A percentile compares a stretch with the other conserved stretches of the same genome.
Conservation (phyloP, 2,329 filamentous ascomycete species). For the Blastomyces silverae region DNA sequence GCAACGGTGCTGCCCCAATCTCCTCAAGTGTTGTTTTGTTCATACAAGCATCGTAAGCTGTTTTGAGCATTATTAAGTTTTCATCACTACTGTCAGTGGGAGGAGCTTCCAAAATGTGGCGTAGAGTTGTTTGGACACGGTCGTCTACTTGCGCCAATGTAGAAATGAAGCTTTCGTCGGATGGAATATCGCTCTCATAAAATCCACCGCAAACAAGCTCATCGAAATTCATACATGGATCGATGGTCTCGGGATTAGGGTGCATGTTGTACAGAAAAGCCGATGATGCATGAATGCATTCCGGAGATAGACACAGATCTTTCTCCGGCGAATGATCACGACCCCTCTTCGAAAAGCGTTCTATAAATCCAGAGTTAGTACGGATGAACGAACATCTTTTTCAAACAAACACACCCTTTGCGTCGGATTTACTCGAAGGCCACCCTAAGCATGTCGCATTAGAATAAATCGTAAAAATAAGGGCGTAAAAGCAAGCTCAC, state of each 20-base stretch:
- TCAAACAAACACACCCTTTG: neutral
- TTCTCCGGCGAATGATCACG: neutral
- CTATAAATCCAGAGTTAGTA: neutral
- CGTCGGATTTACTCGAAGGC: neutral
- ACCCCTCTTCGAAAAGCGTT: neutral
- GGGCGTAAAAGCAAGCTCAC: neutral
- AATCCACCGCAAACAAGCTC: constrained; percentile 62
- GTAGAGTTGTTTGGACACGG: constrained; percentile 38
- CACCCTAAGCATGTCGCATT: neutral
- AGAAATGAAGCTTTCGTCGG: constrained; percentile 56
- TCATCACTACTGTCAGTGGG: constrained; percentile 18
- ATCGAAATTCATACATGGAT: constrained; percentile 64
- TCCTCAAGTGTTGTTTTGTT: constrained; percentile 53
- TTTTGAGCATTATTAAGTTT: constrained; percentile 61
- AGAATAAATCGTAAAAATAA: neutral
- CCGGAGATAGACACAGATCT: constrained; percentile 49
- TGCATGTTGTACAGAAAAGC: constrained; percentile 57
- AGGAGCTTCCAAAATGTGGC: neutral
- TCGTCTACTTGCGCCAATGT: constrained; percentile 57
- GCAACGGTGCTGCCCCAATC: constrained; percentile 51
- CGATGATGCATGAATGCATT: constrained; percentile 58
- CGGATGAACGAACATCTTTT: too few species aligned
- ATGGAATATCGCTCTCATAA: constrained; percentile 58
- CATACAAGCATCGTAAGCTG: constrained; percentile 60
- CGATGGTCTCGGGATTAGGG: constrained; percentile 55